Base-by-base conservation (phyloP, 495 filamentous ascomycete species). In the Aspergillus steynii region DNA sequence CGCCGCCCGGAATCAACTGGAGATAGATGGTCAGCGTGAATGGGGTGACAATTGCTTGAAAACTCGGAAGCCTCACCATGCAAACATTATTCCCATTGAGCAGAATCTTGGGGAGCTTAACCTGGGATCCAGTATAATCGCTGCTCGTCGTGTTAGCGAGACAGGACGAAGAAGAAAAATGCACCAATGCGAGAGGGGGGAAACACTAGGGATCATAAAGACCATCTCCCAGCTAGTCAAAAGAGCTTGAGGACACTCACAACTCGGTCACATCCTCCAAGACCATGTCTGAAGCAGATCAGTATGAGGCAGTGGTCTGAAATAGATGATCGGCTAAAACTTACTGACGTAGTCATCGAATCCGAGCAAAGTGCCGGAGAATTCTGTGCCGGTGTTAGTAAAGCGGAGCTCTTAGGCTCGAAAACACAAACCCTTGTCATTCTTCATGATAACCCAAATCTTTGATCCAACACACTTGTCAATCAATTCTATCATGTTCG, bases 281-380 rank as follows among this genome's bases (percentile, higher is more conserved):
- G 25, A 98, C 95, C 94, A 99, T 99, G 73, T 98, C 94, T 98
- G 64, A 37, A 59, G 28, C 45, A 8, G 31, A 71, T 71, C 50
- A 65, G 53, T 48, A 52, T 42, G 29, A 27, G 25, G 51, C 29
- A 20, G 29, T 25, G 15, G 29, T 28, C 15, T 15, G 50, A 55
- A 27, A 29, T 15, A 26, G 6, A 53, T 31, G 32, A 58, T 58
- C 7, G 59, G 29, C 62, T 32, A 8, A 47, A 68, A 96, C 94
- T 77, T 86, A 97, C 93, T 99, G 82, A 99, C 95, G 79, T 97
- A 99, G 83, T 99, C 95, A 74, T 99, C 95, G 67, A 97, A 99
- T 2, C 95, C 95, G 37, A 96, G 83, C 27, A 99, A 80, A 5
- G 91, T 97, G 47, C 95, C 95, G 56, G 90, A 87, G 78, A 98